Percentiles rank a stretch among this genome's conserved stretches.
phyloP scores from a whole-genome alignment of 1,284 basidiomycete genomes.

The Fomitiporia mediterranea region DNA sequence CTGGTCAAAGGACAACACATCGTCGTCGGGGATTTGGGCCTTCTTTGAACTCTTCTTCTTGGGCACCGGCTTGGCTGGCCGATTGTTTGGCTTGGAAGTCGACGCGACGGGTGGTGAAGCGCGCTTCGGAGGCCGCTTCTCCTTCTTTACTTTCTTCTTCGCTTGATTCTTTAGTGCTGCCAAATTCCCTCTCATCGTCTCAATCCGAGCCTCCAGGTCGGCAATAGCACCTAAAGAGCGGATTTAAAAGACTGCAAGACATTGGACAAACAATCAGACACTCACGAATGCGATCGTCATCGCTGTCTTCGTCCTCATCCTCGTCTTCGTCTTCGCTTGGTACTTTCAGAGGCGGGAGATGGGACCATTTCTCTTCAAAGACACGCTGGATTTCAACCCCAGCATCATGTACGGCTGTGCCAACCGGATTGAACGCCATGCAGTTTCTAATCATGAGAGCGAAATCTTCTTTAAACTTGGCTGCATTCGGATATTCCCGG shows the following conservation, averaged over 20 bases:
- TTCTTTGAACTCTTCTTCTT: conserved; percentile 47
- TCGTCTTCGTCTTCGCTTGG: conserved; percentile 41
- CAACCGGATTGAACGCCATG: conserved; percentile 86
- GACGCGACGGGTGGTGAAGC: conserved; percentile 46
- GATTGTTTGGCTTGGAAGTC: conserved; percentile 48
- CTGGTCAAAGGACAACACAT: conserved; percentile 81
- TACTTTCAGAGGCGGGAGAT: conserved; percentile 58
- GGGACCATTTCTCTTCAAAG: conserved; percentile 90
- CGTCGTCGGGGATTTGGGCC: conserved; percentile 50
- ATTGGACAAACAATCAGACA: conserved; percentile 34
- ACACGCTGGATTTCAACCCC: conserved; percentile 77
- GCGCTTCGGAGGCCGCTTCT: conserved; percentile 48
- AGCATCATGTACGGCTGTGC: conserved; percentile 81
- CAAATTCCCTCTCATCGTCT: conserved; percentile 62
- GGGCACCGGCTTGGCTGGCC: conserved; percentile 39
- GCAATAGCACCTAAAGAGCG: conserved; percentile 54
- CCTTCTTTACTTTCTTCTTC: conserved; percentile 63
- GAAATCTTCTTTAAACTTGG: conserved; percentile 87
- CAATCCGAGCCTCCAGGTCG: conserved; percentile 65
- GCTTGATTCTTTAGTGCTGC: conserved; percentile 51
- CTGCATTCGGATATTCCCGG: conserved; percentile 69
- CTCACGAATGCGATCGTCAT: conserved; percentile 39
- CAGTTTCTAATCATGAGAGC: conserved; percentile 94
- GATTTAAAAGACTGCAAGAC: conserved; percentile 12
- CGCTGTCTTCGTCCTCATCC: conserved; percentile 46